Percentiles rank a stretch among this genome's conserved stretches.
These are phyloP conservation scores for Alternaria burnsii DNA, from an alignment of 2,329 filamentous ascomycete species.

Conservation along the genomic window DNA sequence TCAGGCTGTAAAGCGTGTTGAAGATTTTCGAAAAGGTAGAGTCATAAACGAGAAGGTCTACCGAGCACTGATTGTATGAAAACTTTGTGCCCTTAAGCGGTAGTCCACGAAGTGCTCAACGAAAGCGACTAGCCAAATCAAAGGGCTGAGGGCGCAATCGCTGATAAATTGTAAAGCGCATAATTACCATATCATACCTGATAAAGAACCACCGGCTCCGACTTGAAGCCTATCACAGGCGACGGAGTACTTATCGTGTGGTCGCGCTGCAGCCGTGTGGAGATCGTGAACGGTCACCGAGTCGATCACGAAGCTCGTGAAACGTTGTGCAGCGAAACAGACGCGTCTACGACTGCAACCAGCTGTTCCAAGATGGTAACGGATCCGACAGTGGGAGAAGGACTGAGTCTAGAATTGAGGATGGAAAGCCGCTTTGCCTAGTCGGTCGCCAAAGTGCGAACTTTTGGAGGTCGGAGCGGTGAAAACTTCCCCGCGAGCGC, in stretches of 20 bases:
- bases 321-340: neutral
- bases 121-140: slow-evolving; percentile 14
- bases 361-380: neutral
- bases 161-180: slow-evolving; percentile 33
- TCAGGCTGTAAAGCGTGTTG: neutral
- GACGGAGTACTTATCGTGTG: neutral
- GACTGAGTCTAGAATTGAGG: neutral
- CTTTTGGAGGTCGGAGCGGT: slow-evolving; percentile 9
- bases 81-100: slow-evolving; percentile 5
- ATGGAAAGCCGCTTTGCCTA: slow-evolving; percentile 14
- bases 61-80: slow-evolving; percentile 4
- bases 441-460: slow-evolving; percentile 18
- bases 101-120: slow-evolving; percentile 9
- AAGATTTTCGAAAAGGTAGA: neutral
- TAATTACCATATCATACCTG: neutral
- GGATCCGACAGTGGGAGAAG: neutral
- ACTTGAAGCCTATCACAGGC: slow-evolving; percentile 16
- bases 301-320: neutral
- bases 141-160: slow-evolving; percentile 22
- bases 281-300: neutral
- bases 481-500: slow-evolving; percentile 18
- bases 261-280: slow-evolving; percentile 6
- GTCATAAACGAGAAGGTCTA: neutral
- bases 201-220: neutral
- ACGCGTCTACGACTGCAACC: neutral